Conservation (phyloP, 202 grass and related monocot species). For the Cymbopogon flexuosus region DNA sequence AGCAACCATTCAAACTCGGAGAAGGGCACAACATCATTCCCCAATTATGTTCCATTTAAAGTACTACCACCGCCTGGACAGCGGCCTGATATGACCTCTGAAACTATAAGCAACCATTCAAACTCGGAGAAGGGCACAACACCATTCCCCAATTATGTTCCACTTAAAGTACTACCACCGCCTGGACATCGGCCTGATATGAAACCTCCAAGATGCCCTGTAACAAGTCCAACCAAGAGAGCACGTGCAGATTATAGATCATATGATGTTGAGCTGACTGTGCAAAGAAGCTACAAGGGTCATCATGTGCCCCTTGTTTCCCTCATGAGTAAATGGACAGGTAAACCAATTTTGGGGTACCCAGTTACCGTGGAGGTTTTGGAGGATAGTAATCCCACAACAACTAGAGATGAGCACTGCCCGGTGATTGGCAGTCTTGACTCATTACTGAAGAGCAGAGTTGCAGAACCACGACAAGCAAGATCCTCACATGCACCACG, state of each 20-base stretch:
- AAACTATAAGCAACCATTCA: conserved; percentile 49
- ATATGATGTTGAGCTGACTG: conserved; percentile 76
- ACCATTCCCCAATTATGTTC: conserved; percentile 18
- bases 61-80: no score
- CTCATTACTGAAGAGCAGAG: conserved; percentile 45
- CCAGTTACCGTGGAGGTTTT: conserved; percentile 63
- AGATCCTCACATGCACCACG: conserved; percentile 45
- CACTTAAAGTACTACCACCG: conserved; percentile 34
- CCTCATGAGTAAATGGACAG: conserved; percentile 82
- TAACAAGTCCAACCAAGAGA: conserved; percentile 59
- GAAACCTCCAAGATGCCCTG: conserved; percentile 37
- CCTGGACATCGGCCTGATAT: conserved; percentile 32
- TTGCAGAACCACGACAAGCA: conserved; percentile 42
- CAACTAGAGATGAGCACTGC: conserved; percentile 36
- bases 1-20: no score
- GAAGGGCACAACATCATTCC: no score
- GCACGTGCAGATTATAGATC: conserved; percentile 36
- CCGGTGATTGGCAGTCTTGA: conserved; percentile 44
- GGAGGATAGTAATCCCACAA: conserved; percentile 43
- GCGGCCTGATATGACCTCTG: conserved; percentile 2
- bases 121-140: conserved; percentile 37
- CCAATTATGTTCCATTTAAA: not conserved
- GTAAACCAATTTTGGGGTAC: conserved; percentile 78
- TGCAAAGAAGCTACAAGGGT: conserved; percentile 63
- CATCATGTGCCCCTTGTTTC: conserved; percentile 76